Evolutionary conservation across 371 early-diverging fungal genomes (phyloP).

Genomic region (Circinella minor): DNA sequence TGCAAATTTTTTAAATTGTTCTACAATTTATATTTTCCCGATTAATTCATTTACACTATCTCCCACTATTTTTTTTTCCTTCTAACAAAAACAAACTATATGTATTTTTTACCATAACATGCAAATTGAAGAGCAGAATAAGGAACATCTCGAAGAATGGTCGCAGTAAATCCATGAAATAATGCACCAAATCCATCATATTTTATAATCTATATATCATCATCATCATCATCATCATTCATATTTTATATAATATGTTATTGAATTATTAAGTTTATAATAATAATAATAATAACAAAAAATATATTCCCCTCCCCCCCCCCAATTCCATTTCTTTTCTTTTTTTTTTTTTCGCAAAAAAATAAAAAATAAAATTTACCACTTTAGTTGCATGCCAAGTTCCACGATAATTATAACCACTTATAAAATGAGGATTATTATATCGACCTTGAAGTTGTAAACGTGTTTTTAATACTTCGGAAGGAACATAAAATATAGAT

Average conservation of each 20-base stretch:
- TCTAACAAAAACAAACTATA: too few species aligned
- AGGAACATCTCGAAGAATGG: slow-evolving; percentile 73
- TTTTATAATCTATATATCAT: slow-evolving; percentile 64
- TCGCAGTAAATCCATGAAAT: slow-evolving; percentile 72
- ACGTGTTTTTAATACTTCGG: slow-evolving; percentile 81
- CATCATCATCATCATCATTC: too few species aligned
- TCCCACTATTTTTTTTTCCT: too few species aligned
- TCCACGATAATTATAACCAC: slow-evolving; percentile 76
- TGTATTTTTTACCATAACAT: slow-evolving; percentile 66
- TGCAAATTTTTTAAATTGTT: slow-evolving; percentile 56
- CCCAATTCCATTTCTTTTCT: too few species aligned
- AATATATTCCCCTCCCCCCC: too few species aligned
- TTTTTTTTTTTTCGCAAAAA: too few species aligned
- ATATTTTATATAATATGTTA: too few species aligned
- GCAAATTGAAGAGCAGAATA: slow-evolving; percentile 78
- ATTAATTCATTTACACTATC: too few species aligned
- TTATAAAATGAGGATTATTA: slow-evolving; percentile 77
- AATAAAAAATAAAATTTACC: too few species aligned
- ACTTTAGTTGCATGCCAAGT: slow-evolving; percentile 75
- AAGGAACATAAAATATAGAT: slow-evolving; percentile 79
- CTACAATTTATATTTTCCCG: too few species aligned
- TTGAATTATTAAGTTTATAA: not conserved
- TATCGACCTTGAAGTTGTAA: slow-evolving; percentile 83
- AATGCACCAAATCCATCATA: slow-evolving; percentile 67
- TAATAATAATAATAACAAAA: not conserved